These are phyloP conservation scores for Penicillium ochrochloron DNA, from an alignment of 495 filamentous ascomycete genomes.

Conservation along the genomic window DNA sequence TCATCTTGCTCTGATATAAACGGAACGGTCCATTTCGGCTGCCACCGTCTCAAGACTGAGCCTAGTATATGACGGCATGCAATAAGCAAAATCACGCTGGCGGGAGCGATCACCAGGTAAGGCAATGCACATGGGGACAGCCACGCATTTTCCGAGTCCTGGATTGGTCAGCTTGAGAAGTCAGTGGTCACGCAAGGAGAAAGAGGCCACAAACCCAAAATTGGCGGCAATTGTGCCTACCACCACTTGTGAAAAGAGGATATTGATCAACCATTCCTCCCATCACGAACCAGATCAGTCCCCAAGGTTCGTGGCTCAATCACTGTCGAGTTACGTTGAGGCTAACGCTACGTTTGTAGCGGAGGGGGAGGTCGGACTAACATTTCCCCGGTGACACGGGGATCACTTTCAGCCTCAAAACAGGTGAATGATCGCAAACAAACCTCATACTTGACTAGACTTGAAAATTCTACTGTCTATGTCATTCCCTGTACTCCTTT, in stretches of 20 bases:
- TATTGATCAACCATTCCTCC: constrained; percentile 29
- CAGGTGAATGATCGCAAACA: no score
- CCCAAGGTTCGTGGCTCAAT: neutral
- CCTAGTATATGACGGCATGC: constrained; percentile 41
- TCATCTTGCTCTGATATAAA: constrained; percentile 52
- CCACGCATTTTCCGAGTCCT: constrained; percentile 56
- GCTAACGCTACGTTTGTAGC: constrained; percentile 5
- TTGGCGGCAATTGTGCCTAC: constrained; percentile 21
- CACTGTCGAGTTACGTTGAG: neutral
- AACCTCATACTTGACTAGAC: neutral
- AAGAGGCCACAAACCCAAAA: constrained; percentile 29
- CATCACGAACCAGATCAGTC: constrained; percentile 10
- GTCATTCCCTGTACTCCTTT: neutral
- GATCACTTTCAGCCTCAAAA: no score
- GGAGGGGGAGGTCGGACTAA: constrained; percentile 23
- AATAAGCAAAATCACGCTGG: constrained; percentile 44
- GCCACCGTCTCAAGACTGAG: constrained; percentile 31
- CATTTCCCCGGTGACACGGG: constrained; percentile 19
- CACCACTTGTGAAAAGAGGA: constrained; percentile 19
- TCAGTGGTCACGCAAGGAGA: constrained; percentile 10
- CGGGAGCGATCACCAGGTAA: constrained; percentile 52
- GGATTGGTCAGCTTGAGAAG: constrained; percentile 26
- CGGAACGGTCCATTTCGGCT: constrained; percentile 54
- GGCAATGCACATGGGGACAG: constrained; percentile 53
- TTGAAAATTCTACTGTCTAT: neutral